Percentiles rank a stretch among this genome's conserved stretches.
Evolutionary conservation across 2,329 filamentous ascomycete genomes (phyloP).

Genomic region (Elsinoe batatas): DNA sequence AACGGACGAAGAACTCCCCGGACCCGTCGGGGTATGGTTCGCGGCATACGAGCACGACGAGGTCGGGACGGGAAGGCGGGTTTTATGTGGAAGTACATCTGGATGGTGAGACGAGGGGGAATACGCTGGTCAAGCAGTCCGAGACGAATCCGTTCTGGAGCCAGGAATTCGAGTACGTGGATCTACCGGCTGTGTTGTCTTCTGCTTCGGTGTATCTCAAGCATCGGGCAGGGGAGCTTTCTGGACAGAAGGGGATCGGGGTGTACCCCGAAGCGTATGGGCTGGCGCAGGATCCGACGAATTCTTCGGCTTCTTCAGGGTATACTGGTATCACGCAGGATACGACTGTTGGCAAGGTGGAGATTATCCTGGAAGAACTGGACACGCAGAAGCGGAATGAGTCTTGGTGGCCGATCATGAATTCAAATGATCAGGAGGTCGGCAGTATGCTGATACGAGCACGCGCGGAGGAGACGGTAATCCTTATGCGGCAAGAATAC

Average conservation of each 20-base stretch:
- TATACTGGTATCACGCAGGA: constrained; percentile 40
- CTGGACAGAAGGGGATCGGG: background rate
- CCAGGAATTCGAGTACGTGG: constrained; percentile 67
- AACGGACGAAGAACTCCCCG: constrained; percentile 9
- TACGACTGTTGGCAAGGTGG: constrained; percentile 58
- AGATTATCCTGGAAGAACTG: constrained; percentile 69
- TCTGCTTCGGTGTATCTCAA: constrained; percentile 64
- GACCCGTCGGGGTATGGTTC: constrained; percentile 2
- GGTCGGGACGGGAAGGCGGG: constrained; percentile 33
- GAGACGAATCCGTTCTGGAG: constrained; percentile 73
- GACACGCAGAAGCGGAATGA: constrained; percentile 70
- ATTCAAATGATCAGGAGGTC: constrained; percentile 64
- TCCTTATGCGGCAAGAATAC: constrained; percentile 80
- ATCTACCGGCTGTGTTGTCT: constrained; percentile 60
- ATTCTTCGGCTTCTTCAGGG: constrained; percentile 28
- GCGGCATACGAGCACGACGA: constrained; percentile 10
- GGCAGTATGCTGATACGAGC: constrained; percentile 79
- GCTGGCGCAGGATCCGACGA: constrained; percentile 23
- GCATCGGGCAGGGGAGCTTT: constrained; percentile 36
- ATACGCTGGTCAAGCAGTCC: constrained; percentile 61
- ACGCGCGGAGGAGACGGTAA: constrained; percentile 78
- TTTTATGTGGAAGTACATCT: constrained; percentile 72
- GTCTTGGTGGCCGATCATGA: constrained; percentile 72
- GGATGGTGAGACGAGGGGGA: constrained; percentile 67
- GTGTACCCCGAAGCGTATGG: constrained; percentile 27